phyloP scores from a whole-genome alignment of 805 yeast species.

The Candida loeiensis region DNA sequence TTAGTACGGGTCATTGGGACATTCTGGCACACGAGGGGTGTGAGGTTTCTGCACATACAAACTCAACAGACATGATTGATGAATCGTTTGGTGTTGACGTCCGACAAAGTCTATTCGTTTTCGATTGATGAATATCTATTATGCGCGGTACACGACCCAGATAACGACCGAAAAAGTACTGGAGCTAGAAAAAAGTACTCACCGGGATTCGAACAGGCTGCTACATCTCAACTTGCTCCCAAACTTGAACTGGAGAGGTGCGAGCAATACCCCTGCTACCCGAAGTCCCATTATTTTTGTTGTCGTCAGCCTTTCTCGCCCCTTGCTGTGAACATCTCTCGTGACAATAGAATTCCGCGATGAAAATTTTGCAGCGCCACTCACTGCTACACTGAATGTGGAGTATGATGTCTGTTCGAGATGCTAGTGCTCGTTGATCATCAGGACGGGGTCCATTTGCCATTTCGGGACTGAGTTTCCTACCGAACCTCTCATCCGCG shows the following conservation, averaged over 20 bases:
- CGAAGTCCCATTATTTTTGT: no score
- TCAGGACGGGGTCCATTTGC: neutral
- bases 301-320: no score
- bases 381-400: no score
- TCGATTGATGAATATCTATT: slow-evolving; percentile 2
- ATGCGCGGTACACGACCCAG: neutral
- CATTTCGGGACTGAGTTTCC: slow-evolving; percentile 3
- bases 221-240: no score
- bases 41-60: slow-evolving; percentile 17
- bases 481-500: neutral
- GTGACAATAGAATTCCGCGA: no score
- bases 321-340: no score
- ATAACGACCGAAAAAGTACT: neutral
- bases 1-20: slow-evolving; percentile 8
- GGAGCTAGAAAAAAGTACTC: neutral
- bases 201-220: neutral
- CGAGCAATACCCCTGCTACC: no score
- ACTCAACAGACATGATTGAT: slow-evolving; percentile 12
- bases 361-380: no score
- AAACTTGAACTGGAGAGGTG: no score
- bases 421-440: neutral
- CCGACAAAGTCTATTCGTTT: slow-evolving; percentile 1
- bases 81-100: slow-evolving; percentile 2
- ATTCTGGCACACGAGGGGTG: neutral
- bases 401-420: no score